These are phyloP conservation scores for Penicillium sp. DNA, from an alignment of 2,329 filamentous ascomycete genomes.

Conservation along the genomic window DNA sequence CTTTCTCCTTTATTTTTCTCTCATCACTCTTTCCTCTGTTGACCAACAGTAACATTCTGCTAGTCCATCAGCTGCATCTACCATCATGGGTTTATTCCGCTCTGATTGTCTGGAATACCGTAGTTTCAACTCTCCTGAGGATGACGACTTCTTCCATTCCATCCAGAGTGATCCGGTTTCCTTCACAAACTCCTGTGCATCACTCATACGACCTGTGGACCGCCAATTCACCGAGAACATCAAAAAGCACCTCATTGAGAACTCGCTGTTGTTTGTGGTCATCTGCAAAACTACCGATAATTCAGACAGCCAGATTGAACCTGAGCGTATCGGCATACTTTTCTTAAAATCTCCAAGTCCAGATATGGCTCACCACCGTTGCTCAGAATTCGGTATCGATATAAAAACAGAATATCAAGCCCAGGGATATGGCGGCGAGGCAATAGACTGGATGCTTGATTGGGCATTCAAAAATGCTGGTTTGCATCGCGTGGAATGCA, in stretches of 20 bases:
- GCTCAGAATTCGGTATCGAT: neutral
- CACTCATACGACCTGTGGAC: neutral
- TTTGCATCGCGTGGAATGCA: neutral
- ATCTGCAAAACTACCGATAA: neutral
- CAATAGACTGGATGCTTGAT: neutral
- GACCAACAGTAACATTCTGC: neutral
- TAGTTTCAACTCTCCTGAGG: neutral
- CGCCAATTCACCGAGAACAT: neutral
- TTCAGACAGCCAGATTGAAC: neutral
- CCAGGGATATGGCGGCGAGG: neutral
- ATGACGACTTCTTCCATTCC: neutral
- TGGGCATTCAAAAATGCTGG: neutral
- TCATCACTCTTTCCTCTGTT: neutral
- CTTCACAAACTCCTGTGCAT: neutral
- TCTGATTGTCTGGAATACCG: neutral
- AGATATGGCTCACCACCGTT: neutral
- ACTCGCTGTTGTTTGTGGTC: neutral
- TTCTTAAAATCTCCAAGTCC: neutral
- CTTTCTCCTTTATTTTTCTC: too few species aligned
- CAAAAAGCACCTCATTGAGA: neutral
- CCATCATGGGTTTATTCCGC: neutral
- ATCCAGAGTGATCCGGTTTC: neutral
- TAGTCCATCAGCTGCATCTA: neutral
- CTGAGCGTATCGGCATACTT: neutral
- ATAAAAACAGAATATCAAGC: neutral